Evolutionary conservation across 371 early-diverging fungal genomes (phyloP).

Genomic region (Mortierella sp.): DNA sequence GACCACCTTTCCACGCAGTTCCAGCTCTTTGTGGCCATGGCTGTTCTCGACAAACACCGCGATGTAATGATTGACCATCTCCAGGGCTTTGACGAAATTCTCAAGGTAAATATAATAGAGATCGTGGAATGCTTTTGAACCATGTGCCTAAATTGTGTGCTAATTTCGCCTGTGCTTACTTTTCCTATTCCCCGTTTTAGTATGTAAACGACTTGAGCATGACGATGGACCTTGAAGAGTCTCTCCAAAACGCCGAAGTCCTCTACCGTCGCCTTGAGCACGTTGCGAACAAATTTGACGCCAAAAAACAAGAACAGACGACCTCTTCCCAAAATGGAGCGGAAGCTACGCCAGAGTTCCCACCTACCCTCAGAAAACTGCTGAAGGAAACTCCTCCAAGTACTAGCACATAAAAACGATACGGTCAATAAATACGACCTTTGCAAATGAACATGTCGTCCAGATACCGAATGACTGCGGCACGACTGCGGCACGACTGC

Average conservation of each 20-base stretch:
- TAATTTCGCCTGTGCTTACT: too few relatives aligned
- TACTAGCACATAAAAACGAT: neutral
- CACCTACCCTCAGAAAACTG: slow-evolving; percentile 3
- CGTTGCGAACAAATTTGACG: slow-evolving; percentile 68
- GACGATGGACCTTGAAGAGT: slow-evolving; percentile 80
- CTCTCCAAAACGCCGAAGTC: slow-evolving; percentile 84
- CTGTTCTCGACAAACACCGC: slow-evolving; percentile 88
- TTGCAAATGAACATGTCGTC: too few relatives aligned
- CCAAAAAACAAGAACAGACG: slow-evolving; percentile 28
- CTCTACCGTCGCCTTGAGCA: slow-evolving; percentile 81
- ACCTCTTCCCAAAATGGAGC: neutral
- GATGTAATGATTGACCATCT: slow-evolving; percentile 81
- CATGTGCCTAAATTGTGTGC: too few relatives aligned
- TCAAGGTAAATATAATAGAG: slow-evolving; percentile 71
- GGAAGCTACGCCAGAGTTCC: slow-evolving; percentile 11
- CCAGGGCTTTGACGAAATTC: slow-evolving; percentile 88
- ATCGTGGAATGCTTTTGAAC: too few relatives aligned
- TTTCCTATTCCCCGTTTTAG: slow-evolving; percentile 54
- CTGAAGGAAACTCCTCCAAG: neutral
- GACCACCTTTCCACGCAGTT: slow-evolving; percentile 85
- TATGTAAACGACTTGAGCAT: slow-evolving; percentile 91
- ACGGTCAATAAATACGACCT: neutral
- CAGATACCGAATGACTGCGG: too few relatives aligned
- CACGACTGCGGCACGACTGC: too few relatives aligned
- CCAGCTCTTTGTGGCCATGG: slow-evolving; percentile 91